Conservation (phyloP, 73 alveolate species). For the Tetrahymena borealis region DNA sequence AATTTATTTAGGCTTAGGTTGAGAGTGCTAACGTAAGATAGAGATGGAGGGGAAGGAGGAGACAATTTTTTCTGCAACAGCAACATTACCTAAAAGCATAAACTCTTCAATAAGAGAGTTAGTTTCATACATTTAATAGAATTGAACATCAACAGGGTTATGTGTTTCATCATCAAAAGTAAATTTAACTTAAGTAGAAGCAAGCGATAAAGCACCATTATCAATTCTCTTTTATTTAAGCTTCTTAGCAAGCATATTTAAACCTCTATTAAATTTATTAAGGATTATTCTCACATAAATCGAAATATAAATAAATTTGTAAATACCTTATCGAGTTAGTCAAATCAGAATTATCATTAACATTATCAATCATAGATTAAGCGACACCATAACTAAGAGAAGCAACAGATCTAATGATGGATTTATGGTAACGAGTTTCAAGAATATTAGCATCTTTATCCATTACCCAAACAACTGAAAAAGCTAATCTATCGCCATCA, state of each 20-base stretch:
- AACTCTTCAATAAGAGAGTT: conserved; percentile 94
- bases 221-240: conserved; percentile 74
- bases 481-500: conserved; percentile 89
- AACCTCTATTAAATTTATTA: conserved; percentile 28
- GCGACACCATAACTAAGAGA: conserved; percentile 76
- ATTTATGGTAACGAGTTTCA: conserved; percentile 61
- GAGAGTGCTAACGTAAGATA: conserved; percentile 73
- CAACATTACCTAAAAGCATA: conserved; percentile 94
- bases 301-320: neutral
- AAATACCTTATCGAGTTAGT: conserved; percentile 34
- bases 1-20: conserved; percentile 72
- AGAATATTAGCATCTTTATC: conserved; percentile 67
- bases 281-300: neutral
- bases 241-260: conserved; percentile 64
- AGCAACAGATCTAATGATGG: conserved; percentile 74
- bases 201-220: conserved; percentile 91
- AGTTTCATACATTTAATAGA: conserved; percentile 77
- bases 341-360: conserved; percentile 57
- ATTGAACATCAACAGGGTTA: conserved; percentile 85
- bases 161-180: conserved; percentile 86
- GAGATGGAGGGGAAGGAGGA: conserved; percentile 66
- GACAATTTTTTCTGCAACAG: conserved; percentile 83
- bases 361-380: conserved; percentile 62
- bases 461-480: conserved; percentile 95
- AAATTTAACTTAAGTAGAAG: conserved; percentile 93